phyloP scores from a whole-genome alignment of 495 filamentous ascomycete species.

The Astrocystis sublimbata region DNA sequence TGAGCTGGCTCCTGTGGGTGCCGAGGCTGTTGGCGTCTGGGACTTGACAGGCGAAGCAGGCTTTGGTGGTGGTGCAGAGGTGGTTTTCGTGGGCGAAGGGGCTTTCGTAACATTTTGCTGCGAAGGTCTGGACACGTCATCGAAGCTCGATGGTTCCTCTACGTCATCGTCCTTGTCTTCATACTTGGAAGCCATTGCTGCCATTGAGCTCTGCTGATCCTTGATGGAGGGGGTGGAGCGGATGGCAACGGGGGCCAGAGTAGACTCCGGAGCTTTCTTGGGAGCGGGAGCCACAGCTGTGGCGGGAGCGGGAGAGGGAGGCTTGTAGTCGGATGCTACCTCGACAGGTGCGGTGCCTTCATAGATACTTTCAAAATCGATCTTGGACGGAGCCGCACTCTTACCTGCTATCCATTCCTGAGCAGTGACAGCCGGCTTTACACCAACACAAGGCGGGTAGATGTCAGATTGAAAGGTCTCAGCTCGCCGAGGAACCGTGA shows the following conservation, averaged over 20 bases:
- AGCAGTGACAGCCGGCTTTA: slow-evolving; percentile 75
- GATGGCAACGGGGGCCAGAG: slow-evolving; percentile 49
- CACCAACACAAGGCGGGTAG: slow-evolving; percentile 78
- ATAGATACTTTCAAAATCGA: slow-evolving; percentile 89
- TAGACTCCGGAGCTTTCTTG: slow-evolving; percentile 55
- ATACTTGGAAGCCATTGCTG: slow-evolving; percentile 79
- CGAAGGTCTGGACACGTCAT: slow-evolving; percentile 68
- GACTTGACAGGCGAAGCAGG: slow-evolving; percentile 39
- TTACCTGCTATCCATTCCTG: slow-evolving; percentile 86
- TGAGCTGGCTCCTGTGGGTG: slow-evolving; percentile 21
- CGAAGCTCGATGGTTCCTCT: slow-evolving; percentile 77
- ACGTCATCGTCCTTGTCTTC: slow-evolving; percentile 65
- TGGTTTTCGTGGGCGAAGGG: slow-evolving; percentile 38
- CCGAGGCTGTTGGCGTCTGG: slow-evolving; percentile 23
- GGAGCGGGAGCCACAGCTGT: slow-evolving; percentile 53
- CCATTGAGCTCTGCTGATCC: slow-evolving; percentile 83
- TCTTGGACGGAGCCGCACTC: slow-evolving; percentile 79
- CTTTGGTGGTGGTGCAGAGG: slow-evolving; percentile 33
- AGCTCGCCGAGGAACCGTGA: slow-evolving; percentile 92
- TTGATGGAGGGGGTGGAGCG: slow-evolving; percentile 66
- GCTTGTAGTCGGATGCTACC: slow-evolving; percentile 68
- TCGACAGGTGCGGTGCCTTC: slow-evolving; percentile 78
- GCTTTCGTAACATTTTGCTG: slow-evolving; percentile 38
- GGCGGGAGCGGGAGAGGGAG: slow-evolving; percentile 49
- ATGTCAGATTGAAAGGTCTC: slow-evolving; percentile 98